Base-by-base conservation (phyloP, 805 yeast genomes). In the Dipodascopsis uninucleata region DNA sequence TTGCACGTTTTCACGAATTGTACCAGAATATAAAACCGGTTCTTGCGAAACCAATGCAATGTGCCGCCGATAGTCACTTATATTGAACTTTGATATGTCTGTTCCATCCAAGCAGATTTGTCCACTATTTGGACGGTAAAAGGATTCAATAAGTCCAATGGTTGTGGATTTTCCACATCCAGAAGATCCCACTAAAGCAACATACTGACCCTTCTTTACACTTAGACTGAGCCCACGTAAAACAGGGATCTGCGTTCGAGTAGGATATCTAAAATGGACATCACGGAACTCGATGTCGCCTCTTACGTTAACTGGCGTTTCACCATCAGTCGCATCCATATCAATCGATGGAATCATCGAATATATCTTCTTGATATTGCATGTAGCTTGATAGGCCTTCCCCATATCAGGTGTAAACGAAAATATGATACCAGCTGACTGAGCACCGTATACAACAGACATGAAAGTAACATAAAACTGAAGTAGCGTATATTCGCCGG, bases 21-120 rank as follows among this genome's bases (percentile, higher is more conserved):
- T 69, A 3, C 82, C 83, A 2, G 77, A 69, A 42, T 77, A 70
- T 26, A 78, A 66, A 29, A 75, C 70, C 2, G 83, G 82, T 53
- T 78, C 83, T 59, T 78, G 83, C 59, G 77, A 81, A 9, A 78
- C 83, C 28, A 78, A 67, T 1, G 82, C 79, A 44, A 82, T 73
- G 25, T 70, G 63, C 29, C 73, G 61, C 45, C 83, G 66, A 48
- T 76, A 69, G 29, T 71, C 74, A 24, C 71, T 64, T 17, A 77
- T 70, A 55, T 78, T 79, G 49, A 73, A 65, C 7, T 68, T 66
- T 24, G 63, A 58, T 33, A 78, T 74, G 49, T 77, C 70, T 38
- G 59, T 58, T 2, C 80, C 82, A 21, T 80, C 82, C 36, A 78
- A 67, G 23, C 63, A 48, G 8, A 78, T 77, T 38, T 65, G 58